These are phyloP conservation scores for Suillus weaverae DNA, from an alignment of 768 basidiomycete species.

Conservation along the genomic window DNA sequence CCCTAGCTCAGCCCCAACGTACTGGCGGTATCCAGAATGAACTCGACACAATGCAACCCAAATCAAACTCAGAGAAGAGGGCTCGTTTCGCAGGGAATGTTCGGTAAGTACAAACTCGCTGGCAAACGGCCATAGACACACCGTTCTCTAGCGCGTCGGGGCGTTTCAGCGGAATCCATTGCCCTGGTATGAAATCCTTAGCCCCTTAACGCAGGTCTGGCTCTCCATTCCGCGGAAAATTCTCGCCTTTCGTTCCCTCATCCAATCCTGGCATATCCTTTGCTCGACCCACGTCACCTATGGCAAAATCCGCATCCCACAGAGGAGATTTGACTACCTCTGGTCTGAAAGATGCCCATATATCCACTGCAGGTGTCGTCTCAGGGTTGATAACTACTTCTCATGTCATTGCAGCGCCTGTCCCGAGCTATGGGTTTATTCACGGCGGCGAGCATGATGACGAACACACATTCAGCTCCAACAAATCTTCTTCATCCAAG, in stretches of 20 bases:
- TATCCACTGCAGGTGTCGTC: constrained; percentile 2
- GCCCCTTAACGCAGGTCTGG: background rate
- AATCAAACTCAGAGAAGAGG: background rate
- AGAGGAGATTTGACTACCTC: constrained; percentile 1
- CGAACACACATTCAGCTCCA: constrained; percentile 1
- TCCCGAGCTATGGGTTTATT: background rate
- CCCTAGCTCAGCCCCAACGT: background rate
- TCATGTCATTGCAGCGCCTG: background rate
- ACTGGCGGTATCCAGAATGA: background rate
- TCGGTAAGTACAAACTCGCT: background rate
- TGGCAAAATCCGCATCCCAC: background rate
- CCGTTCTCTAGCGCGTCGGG: background rate
- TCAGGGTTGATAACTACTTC: background rate
- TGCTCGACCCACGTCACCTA: background rate
- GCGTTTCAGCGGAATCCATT: background rate
- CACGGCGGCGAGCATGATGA: background rate
- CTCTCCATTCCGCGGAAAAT: background rate
- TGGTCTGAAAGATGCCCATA: background rate
- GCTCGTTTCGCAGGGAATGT: background rate
- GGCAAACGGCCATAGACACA: background rate
- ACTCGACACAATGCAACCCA: background rate
- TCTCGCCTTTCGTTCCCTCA: background rate
- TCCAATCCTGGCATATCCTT: background rate
- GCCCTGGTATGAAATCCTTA: background rate
- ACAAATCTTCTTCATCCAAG: background rate